These are phyloP conservation scores for Metroxylon sagu DNA, from an alignment of 176 grass and related monocot species.

Conservation along the genomic window DNA sequence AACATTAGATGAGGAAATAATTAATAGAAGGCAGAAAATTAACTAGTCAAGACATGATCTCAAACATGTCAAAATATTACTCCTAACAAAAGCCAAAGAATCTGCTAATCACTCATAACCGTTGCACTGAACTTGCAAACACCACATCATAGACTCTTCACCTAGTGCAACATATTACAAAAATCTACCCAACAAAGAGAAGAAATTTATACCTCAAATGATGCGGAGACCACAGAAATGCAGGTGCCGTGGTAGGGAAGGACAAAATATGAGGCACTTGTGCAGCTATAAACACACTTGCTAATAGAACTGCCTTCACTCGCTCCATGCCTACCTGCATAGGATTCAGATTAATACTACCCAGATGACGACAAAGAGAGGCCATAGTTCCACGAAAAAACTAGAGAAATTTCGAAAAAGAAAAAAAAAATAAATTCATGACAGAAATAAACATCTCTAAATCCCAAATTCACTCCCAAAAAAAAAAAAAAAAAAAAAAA, in stretches of 20 bases:
- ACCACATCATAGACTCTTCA: neutral
- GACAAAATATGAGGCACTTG: constrained; percentile 3
- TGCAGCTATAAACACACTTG: constrained; percentile 17
- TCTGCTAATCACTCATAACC: no score
- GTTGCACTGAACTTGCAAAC: no score
- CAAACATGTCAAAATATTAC: no score
- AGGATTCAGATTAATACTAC: constrained; percentile 12
- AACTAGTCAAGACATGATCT: no score
- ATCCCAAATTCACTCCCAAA: no score
- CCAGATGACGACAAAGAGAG: neutral
- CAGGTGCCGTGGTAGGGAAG: constrained; percentile 31
- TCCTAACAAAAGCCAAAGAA: no score
- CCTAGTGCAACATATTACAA: constrained; percentile 5
- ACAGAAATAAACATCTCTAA: no score
- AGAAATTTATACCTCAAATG: constrained; percentile 49
- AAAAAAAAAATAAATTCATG: no score
- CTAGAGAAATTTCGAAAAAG: neutral
- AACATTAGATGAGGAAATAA: no score
- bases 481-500: no score
- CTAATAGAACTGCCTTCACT: constrained; percentile 14
- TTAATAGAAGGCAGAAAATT: no score
- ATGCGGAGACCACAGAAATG: constrained; percentile 66
- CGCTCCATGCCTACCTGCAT: constrained; percentile 20
- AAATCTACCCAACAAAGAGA: constrained; percentile 13
- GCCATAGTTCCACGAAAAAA: neutral